Base-by-base conservation (phyloP, 495 filamentous ascomycete species). In the Pseudoneurospora amorphoporcata region DNA sequence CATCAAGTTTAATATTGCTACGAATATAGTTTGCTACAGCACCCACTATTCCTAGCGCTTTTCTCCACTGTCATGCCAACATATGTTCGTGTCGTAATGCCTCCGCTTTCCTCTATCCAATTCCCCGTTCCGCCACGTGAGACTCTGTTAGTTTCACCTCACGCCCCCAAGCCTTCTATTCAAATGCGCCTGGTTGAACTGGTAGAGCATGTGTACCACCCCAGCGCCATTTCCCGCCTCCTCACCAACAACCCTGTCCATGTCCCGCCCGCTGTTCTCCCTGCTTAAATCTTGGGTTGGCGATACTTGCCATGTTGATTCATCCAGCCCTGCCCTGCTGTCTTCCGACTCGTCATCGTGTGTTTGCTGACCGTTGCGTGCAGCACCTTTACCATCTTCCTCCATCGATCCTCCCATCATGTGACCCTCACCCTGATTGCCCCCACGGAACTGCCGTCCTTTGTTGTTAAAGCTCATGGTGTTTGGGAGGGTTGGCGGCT, bases 131-230 rank as follows among this genome's bases (percentile, higher is more conserved):
- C 32, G 47, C 1, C 3, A 32, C 12, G 12, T 8, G 12, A 65
- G 19, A 29, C 14, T 8, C 53, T 37, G 7, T 32, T n/a, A 69
- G 12, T 32, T 23, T 80, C 75, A 85, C 74, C 83, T 76, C 71
- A 83, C 78, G 0, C 82, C 83, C 41, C 82, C 75, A n/a, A 77
- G 78, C 42, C 78, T 73, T 16, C 80, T 77, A 39, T 92, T 91
- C 71, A 89, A 88, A 78, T 94, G 92, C 71, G 88, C 92, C 81
- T 91, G 94, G 79, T 94, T 92, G 79, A 97, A 97, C 79, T 98
- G 92, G 77, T 94, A 92, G 65, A 99, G 87, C 81, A 98, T 82
- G 3, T 92, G 92, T 71, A 99, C 83, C 12, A 99, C 95, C 32
- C 91, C 92, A 2, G 87, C 82, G 3, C 72, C 73, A 14, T 37